Conservation (phyloP, 2,329 filamentous ascomycete genomes). For the Phaeoacremonium minimum region DNA sequence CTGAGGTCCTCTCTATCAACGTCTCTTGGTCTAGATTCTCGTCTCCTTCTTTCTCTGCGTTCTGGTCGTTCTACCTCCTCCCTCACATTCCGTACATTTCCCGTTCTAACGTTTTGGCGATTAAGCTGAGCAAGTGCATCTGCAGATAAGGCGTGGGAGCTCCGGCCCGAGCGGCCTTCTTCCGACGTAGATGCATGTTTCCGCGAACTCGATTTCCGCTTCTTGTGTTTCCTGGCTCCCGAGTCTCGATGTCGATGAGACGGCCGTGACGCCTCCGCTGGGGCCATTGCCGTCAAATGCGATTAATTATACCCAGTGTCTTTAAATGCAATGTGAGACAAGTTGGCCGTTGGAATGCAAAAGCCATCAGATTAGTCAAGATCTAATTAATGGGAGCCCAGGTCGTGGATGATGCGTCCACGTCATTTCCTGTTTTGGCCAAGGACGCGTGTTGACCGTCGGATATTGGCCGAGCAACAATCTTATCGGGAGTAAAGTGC, state of each 20-base stretch:
- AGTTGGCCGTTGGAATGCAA: too few relatives aligned
- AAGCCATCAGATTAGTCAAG: too few relatives aligned
- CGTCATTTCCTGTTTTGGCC: conserved; percentile 5
- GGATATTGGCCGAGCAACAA: conserved; percentile 36
- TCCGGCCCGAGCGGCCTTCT: conserved; percentile 8
- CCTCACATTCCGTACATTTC: conserved; percentile 1
- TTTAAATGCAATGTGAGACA: too few relatives aligned
- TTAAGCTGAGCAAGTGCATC: conserved; percentile 20
- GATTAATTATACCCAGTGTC: too few relatives aligned
- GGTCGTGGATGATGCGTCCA: too few relatives aligned
- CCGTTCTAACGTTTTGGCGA: conserved; percentile 9
- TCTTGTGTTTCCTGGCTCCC: conserved; percentile 12
- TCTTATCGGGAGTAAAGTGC: conserved; percentile 19
- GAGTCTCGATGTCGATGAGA: conserved; percentile 12
- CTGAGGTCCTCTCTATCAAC: background rate
- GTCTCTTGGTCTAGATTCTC: conserved; percentile 2
- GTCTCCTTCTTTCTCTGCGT: conserved; percentile 8
- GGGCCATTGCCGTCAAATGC: too few relatives aligned
- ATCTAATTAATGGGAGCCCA: too few relatives aligned
- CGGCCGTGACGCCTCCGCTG: conserved; percentile 6
- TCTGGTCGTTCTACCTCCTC: conserved; percentile 10
- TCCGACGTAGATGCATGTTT: conserved; percentile 8
- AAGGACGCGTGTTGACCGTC: background rate
- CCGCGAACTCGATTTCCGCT: conserved; percentile 12
- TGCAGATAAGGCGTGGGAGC: conserved; percentile 15